Base-by-base conservation (phyloP, 208 protist species). In the Novymonas esmeraldas region DNA sequence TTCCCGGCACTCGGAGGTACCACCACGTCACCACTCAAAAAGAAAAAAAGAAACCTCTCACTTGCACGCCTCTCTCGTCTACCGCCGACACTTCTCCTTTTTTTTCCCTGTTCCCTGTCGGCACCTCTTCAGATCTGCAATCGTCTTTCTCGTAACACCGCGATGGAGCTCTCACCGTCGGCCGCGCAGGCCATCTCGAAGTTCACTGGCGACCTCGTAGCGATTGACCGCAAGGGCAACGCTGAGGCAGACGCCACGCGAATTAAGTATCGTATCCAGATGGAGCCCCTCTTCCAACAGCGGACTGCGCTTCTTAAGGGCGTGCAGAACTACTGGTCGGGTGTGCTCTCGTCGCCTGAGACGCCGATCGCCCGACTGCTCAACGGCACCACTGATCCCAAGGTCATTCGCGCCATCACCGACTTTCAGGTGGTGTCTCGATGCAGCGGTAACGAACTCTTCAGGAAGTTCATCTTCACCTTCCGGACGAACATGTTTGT, bases 341-440 rank as follows among this genome's bases (percentile, higher is more conserved):
- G 72, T 26, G 78, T 87, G 2, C 71, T 95, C 0, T 63, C 51
- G 13, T 74, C 75, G 0, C 50, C 75, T 4, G 62, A 76, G 28
- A 78, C 79, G 9, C 81, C 87, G 18, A 57, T 93, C 39, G 62
- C 58, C 6, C 29, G 20, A 9, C 54, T 92, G 16, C 39, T 94
- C 45, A 92, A 93, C 74, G 79, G 78, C 38, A 93, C 87, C 0
- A 84, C 90, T 41, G 90, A 95, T 48, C 85, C 87, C 0, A 93
- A 92, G 64, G 72, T 95, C 68, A 31, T 86, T 9, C 81, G 85
- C n/a, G 87, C 90, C 11, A 61, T 95, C 24, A 84, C 73, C 16
- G 63, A 82, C 18, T 89, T 95, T 52, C 67, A 79, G 14, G 76
- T 95, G 10, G 66, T 70, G 28, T 76, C 81, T 11, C 64, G 29